Percentiles rank a stretch among this genome's conserved stretches.
Evolutionary conservation across 495 filamentous ascomycete species (phyloP).

Genomic region (Clavariopsis aquatica): DNA sequence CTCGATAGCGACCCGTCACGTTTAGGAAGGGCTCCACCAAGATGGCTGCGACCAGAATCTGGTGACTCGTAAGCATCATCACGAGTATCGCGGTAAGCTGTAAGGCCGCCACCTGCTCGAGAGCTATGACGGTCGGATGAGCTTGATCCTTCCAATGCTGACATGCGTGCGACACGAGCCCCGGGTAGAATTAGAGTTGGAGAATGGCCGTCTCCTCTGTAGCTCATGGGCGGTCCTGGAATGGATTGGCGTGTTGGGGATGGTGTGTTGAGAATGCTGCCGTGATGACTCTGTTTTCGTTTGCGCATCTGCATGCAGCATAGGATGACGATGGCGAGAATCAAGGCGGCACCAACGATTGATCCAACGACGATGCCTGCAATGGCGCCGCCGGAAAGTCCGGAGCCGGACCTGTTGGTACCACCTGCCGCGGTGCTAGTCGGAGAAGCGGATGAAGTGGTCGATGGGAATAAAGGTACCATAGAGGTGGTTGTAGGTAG

Average conservation of each 20-base stretch:
- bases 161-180: slow-evolving; percentile 92
- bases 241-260: slow-evolving; percentile 68
- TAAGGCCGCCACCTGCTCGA: slow-evolving; percentile 36
- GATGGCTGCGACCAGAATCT: slow-evolving; percentile 62
- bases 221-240: slow-evolving; percentile 41
- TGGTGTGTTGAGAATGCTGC: slow-evolving; percentile 80
- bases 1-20: slow-evolving; percentile 90
- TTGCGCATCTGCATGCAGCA: slow-evolving; percentile 56
- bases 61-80: slow-evolving; percentile 84
- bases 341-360: slow-evolving; percentile 66
- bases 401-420: slow-evolving; percentile 42
- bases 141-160: slow-evolving; percentile 69
- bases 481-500: slow-evolving; percentile 74
- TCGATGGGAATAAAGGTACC: slow-evolving; percentile 61
- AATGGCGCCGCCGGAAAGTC: slow-evolving; percentile 79
- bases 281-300: slow-evolving; percentile 59
- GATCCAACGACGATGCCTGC: slow-evolving; percentile 88
- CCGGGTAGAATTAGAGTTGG: slow-evolving; percentile 71
- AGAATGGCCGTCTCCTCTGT: slow-evolving; percentile 35
- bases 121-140: slow-evolving; percentile 37
- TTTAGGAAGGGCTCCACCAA: slow-evolving; percentile 61
- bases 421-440: slow-evolving; percentile 41
- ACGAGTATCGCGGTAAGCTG: slow-evolving; percentile 70
- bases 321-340: slow-evolving; percentile 64
- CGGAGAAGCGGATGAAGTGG: slow-evolving; percentile 49